Base-by-base conservation (phyloP, 441 rosid genomes). In the Adansonia madagascariensis region DNA sequence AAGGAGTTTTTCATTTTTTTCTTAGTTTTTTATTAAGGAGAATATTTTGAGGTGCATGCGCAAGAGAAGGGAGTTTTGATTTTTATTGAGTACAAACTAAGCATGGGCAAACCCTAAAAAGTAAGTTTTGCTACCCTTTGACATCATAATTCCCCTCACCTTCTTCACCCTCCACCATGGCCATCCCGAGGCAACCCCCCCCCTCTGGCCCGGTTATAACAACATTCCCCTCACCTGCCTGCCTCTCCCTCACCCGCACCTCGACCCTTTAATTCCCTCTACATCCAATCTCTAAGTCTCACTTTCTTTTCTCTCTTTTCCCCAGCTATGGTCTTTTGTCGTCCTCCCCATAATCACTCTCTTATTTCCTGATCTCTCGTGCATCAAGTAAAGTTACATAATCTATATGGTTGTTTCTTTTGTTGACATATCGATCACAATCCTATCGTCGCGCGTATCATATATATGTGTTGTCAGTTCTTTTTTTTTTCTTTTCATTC, bases 41-140 rank as follows among this genome's bases (percentile, higher is more conserved):
- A 88, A 89, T 85, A 89, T 89, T 88, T 88, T 86, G 71, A 82
- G 82, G 84, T 77, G 93, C 95, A 89, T 89, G 95, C 93, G 91
- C 76, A 76, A 74, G 67, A 55, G 50, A 31, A 78, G 77, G 68
- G 64, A 68, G 75, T 83, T 79, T 82, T 22, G 27, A 80, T 73
- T 80, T 84, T 77, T 61, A 61, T 85, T 81, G 91, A 90, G 88
- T 88, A 76, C 75, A 90, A 88, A 81, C 78, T 61, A 91, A 91
- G 93, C 91, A 91, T 91, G 90, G 90, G 77, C 59, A 85, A 90
- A 85, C 89, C 90, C 89, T 86, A 87, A 87, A 90, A 84, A 86
- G 77, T 79, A 80, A 83, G 68, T 75, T 86, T 73, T 87, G 84
- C 83, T 85, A 81, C 90, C 77, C 71, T 50, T 88, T 85, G 80